Evolutionary conservation across 768 basidiomycete genomes (phyloP).

Genomic region (Phylloporus sp.): DNA sequence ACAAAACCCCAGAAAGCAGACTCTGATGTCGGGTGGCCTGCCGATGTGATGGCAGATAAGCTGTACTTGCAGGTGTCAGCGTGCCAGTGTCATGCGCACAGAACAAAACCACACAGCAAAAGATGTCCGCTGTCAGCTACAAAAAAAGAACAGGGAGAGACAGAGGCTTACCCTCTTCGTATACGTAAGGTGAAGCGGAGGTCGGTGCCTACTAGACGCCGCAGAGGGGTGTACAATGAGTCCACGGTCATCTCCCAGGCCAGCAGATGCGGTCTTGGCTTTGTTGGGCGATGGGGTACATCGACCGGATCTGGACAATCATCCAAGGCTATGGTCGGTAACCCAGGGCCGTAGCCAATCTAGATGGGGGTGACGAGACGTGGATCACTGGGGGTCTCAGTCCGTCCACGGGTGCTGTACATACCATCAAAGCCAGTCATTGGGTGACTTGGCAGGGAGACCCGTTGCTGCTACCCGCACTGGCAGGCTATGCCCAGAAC

Average conservation of each 20-base stretch:
- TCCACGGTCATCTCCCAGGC: not conserved
- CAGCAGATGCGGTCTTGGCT: not conserved
- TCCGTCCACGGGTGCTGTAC: not conserved
- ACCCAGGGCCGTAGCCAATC: not conserved
- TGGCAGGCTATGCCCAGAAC: not conserved
- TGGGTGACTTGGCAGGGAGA: no score
- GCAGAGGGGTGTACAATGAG: not conserved
- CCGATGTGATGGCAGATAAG: not conserved
- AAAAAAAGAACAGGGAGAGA: not conserved
- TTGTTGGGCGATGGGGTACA: not conserved
- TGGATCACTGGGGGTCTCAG: conserved; percentile 3
- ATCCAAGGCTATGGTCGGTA: not conserved
- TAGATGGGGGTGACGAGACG: not conserved
- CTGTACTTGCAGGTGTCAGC: not conserved
- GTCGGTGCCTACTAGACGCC: conserved; percentile 14
- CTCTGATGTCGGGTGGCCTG: no score
- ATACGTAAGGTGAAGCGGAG: not conserved
- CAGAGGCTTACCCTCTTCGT: not conserved
- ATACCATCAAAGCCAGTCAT: not conserved
- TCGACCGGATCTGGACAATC: not conserved
- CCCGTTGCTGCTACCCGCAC: no score
- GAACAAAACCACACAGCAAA: not conserved
- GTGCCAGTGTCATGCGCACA: not conserved
- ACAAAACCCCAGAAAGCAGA: no score
- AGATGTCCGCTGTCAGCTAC: conserved; percentile 1